Evolutionary conservation across 2,329 filamentous ascomycete species (phyloP), one percentile per base, ranked within the genome.

Genomic region (Neofusicoccum ribis): DNA sequence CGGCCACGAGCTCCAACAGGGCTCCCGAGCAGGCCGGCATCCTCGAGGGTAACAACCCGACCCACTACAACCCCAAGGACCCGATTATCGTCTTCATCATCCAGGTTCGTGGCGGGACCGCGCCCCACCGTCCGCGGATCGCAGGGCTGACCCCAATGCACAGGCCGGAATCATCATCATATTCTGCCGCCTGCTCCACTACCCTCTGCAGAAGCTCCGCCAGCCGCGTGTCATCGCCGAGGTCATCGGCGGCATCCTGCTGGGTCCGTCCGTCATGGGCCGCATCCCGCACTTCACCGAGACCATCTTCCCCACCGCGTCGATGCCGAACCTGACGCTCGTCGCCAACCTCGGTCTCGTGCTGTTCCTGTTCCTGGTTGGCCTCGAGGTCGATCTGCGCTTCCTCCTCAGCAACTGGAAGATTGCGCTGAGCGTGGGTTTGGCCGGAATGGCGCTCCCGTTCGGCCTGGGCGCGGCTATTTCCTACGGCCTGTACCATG

Each of bases 191-290:
- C 76, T 91, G 50, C 82, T 93, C 20, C 90, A 94, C 74, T 93
- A 86, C 80, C 91, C 91, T 9, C 84, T 94, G 5, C 89, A 89
- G 70, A 89, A 88, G 72, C 83, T 95, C 58, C 88, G 90, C 64
- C 91, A 95, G 73, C 91, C 91, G 68, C 87, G 90, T 52, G 91
- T 95, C 69, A 93, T 95, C 71, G 89, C 91, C 58, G 91, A 95
- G 79, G 91, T 95, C 66, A 87, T 94, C 64, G 91, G 90, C n/a
- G 91, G 91, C 62, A 91, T 95, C 72, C 77, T 97, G 43, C 84
- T 97, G 1, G 93, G 93, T 3, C 93, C 93, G 1, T 95, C 93
- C 0, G 90, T 96, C 23, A 90, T 96, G 87, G 92, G 92, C 72
- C 88, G 90, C 61, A 92, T 96, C 23, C 92, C 92, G 1, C 88